phyloP scores from a whole-genome alignment of 73 alveolate species.

The Urostyla sp. region DNA sequence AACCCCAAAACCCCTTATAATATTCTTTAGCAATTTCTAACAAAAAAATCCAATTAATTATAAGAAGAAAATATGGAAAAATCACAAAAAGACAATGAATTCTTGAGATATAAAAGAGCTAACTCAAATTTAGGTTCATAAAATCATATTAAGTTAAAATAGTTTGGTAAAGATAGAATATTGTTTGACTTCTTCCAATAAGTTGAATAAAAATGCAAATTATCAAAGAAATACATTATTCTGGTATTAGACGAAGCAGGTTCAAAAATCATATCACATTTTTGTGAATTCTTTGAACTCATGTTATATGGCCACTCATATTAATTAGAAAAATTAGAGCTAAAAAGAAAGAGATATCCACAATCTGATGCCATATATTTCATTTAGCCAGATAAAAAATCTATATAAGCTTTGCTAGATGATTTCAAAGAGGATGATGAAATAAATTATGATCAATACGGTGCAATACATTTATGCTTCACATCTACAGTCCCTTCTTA shows the following conservation, averaged over 20 bases:
- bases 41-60: too few relatives aligned
- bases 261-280: constrained; percentile 18
- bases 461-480: constrained; percentile 71
- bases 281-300: constrained; percentile 60
- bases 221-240: constrained; percentile 44
- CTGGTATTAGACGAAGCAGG: constrained; percentile 60
- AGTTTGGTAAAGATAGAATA: too few relatives aligned
- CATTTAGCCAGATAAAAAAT: constrained; percentile 43
- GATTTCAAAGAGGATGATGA: constrained; percentile 58
- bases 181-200: too few relatives aligned
- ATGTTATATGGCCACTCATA: constrained; percentile 42
- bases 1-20: too few relatives aligned
- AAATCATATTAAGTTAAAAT: too few relatives aligned
- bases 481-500: constrained; percentile 56
- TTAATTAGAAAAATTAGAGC: constrained; percentile 53
- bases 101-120: too few relatives aligned
- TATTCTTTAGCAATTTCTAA: too few relatives aligned
- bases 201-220: neutral
- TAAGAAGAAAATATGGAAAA: too few relatives aligned
- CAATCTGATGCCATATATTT: constrained; percentile 65
- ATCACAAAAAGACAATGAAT: too few relatives aligned
- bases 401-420: constrained; percentile 8
- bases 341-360: constrained; percentile 52
- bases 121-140: too few relatives aligned
- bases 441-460: constrained; percentile 50